Percentiles rank a stretch among this genome's conserved stretches.
Conservation (phyloP, 2,329 filamentous ascomycete species). For the Cladosporium sp. region DNA sequence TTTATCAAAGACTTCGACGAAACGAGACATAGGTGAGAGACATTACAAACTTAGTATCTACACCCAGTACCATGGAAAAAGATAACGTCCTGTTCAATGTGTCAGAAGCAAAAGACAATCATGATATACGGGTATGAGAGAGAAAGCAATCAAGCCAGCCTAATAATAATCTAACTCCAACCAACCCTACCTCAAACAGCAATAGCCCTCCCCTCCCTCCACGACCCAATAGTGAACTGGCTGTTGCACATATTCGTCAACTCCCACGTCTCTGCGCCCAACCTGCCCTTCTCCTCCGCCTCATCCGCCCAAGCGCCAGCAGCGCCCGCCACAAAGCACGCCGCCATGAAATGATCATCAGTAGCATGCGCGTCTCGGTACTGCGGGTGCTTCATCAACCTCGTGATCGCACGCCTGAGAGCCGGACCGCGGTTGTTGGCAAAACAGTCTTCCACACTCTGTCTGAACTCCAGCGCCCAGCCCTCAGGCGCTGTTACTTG, state of each 20-base stretch:
- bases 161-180: not conserved
- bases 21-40: not conserved
- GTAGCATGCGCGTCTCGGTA: slow-evolving; percentile 69
- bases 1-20: not conserved
- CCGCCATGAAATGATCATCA: slow-evolving; percentile 70
- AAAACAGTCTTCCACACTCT: slow-evolving; percentile 64
- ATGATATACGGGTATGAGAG: not conserved
- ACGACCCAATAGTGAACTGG: slow-evolving; percentile 58
- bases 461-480: slow-evolving; percentile 66
- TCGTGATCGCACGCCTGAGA: slow-evolving; percentile 57
- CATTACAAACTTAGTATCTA: not conserved
- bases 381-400: slow-evolving; percentile 68
- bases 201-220: slow-evolving; percentile 28
- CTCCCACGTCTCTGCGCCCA: slow-evolving; percentile 67
- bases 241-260: slow-evolving; percentile 65
- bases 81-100: not conserved
- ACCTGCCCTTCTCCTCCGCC: slow-evolving; percentile 39
- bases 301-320: slow-evolving; percentile 49
- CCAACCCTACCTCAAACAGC: not conserved
- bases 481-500: slow-evolving; percentile 60
- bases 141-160: not conserved
- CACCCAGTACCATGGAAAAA: not conserved
- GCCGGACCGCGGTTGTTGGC: slow-evolving; percentile 56
- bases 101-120: not conserved
- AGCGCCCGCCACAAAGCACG: slow-evolving; percentile 64